Evolutionary conservation across 805 yeast genomes (phyloP), one percentile per base, ranked within the genome.

Genomic region (Wickerhamiella brachini): DNA sequence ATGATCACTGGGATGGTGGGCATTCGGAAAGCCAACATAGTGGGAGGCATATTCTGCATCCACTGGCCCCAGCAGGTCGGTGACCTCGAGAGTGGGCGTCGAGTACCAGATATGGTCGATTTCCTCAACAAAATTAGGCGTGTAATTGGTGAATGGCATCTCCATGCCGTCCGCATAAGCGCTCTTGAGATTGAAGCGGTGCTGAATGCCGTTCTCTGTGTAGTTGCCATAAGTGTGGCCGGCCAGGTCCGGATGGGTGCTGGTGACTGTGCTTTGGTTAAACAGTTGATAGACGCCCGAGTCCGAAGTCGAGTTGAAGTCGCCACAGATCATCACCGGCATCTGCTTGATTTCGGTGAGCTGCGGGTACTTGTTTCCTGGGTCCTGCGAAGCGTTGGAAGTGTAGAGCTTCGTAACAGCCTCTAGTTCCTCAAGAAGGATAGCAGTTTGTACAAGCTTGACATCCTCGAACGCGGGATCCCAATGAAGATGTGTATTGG

Each of bases 71-170:
- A 90, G 71, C 59, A 93, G 69, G 8, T 96, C 97, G 58, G 80
- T 80, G 8, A 93, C 95, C 51, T 81, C 77, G 55, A 93, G 71
- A n/a, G 80, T 73, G 13, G 80, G 74, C 8, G 95, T 84, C 2
- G 95, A 79, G 68, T 85, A 88, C 95, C 97, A 94, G 53, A 93
- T 81, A 65, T 93, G 93, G 70, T 93, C 99, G 68, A 93, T 86
- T 42, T 82, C 89, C 62, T 87, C 88, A 1, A 94, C 87, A 68
- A 93, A 93, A 37, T 83, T 80, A 24, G 99, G 98, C 0, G 97
- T 82, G 67, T 81, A 83, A 67, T 93, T 93, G 6, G 99, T 90
- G 66, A 90, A 90, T 45, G 96, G 95, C 54, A 93, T 74, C 67
- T 93, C 97, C 23, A 89, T 89, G 62, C 89, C 77, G 55, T 77